Base-by-base conservation (phyloP, 2,329 filamentous ascomycete genomes). In the Verticillium tricorpus region DNA sequence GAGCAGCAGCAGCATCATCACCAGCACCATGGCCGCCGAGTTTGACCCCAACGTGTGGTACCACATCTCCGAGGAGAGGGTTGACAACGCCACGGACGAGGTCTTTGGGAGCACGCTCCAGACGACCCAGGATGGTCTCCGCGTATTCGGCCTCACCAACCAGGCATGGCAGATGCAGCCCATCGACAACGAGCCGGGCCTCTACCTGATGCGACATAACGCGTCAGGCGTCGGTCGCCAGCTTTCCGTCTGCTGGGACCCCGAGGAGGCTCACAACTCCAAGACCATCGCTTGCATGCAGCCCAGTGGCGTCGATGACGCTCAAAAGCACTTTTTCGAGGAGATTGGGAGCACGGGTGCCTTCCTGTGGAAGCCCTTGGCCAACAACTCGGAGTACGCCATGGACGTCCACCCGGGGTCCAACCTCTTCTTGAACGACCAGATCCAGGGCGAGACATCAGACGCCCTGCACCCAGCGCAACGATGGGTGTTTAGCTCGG, bases 1-100 rank as follows among this genome's bases (percentile, higher is more conserved):
- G 28, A 28, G 28, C 28, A 28, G 28, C 28, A 28, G 4, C 28
- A 28, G 1, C 28, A 28, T 28, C 28, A 28, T 28, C 28, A 25
- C 25, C 40, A 19, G 12, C 52, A 63, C 66, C 65, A 65, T 63
- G 12, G 64, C 68, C 22, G 69, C 64, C n/a, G 69, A 68, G 40
- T 60, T 76, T 39, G 70, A 77, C 66, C 56, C 69, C 12, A 76
- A 77, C 58, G 70, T 64, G 19, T 77, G 74, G 74, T 75, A 73
- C 62, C 68, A 73, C 52, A 45, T 76, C n/a, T 71, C 68, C 4
- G 74, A 76, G 60, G 66, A 61, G 14, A 71, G 73, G n/a, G 72
- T 76, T n/a, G 73, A 74, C 61, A 63, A 66, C 15, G 67, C 69
- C 28, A 61, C 63, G 12, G 64, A 62, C 14, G 11, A 17, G 12